Percentiles rank a stretch among this genome's conserved stretches.
phyloP scores from a whole-genome alignment of 176 grass and related monocot species.

The Cocos nucifera region DNA sequence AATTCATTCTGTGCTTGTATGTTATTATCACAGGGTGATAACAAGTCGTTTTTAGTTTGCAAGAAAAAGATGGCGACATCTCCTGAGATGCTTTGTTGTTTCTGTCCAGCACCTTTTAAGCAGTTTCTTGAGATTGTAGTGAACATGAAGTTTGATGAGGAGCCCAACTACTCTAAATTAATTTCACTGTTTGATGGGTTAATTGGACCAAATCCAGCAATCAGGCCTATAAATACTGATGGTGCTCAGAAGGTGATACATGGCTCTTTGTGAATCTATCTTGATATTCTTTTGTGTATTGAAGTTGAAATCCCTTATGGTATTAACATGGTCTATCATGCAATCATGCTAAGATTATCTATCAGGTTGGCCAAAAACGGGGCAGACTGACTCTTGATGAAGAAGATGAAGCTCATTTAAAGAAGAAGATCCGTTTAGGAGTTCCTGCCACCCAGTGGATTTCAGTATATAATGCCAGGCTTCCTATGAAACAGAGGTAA shows the following conservation, averaged over 20 bases:
- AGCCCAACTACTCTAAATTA: slow-evolving; percentile 77
- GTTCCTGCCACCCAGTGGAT: slow-evolving; percentile 78
- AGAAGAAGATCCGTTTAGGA: slow-evolving; percentile 65
- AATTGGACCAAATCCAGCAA: slow-evolving; percentile 69
- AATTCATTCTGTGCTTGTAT: too few relatives aligned
- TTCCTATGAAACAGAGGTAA: slow-evolving; percentile 77
- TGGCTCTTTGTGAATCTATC: too few relatives aligned
- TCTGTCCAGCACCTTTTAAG: slow-evolving; percentile 72
- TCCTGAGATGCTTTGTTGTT: slow-evolving; percentile 55
- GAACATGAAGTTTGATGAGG: slow-evolving; percentile 93
- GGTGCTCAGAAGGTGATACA: slow-evolving; percentile 58
- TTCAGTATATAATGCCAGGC: slow-evolving; percentile 73
- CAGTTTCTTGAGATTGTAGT: slow-evolving; percentile 69
- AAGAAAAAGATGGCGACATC: slow-evolving; percentile 91
- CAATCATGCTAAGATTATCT: slow-evolving; percentile 1
- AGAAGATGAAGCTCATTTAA: slow-evolving; percentile 37
- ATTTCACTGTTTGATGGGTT: slow-evolving; percentile 82
- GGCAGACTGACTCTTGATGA: slow-evolving; percentile 48
- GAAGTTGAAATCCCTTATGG: too few relatives aligned
- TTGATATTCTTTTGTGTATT: too few relatives aligned
- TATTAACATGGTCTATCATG: too few relatives aligned
- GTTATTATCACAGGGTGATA: slow-evolving; percentile 48
- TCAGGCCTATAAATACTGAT: slow-evolving; percentile 73
- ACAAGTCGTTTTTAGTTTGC: slow-evolving; percentile 91
- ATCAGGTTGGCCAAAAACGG: slow-evolving; percentile 83